Evolutionary conservation across 2,329 filamentous ascomycete species (phyloP).

Genomic region (Nakataea oryzae): DNA sequence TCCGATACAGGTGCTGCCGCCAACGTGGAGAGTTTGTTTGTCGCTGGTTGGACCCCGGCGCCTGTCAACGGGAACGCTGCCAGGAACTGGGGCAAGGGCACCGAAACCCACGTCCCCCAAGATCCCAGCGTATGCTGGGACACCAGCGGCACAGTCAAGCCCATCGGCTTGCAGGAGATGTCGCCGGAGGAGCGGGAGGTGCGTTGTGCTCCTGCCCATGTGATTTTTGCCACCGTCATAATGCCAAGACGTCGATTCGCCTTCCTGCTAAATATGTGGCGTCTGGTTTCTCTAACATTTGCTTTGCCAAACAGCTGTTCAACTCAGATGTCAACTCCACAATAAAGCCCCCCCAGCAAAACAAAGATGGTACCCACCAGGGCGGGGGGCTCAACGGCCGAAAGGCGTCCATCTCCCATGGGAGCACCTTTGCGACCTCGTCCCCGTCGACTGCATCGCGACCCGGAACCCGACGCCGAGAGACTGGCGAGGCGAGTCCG

Average conservation of each 20-base stretch:
- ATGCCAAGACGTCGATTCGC: background rate
- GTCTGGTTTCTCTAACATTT: background rate
- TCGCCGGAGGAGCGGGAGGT: conserved; percentile 50
- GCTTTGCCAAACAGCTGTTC: conserved; percentile 51
- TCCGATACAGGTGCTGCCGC: conserved; percentile 36
- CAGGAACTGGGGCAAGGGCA: conserved; percentile 66
- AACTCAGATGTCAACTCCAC: conserved; percentile 84
- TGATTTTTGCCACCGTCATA: background rate
- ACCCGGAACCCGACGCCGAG: conserved; percentile 69
- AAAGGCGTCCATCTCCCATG: conserved; percentile 74
- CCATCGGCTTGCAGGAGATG: conserved; percentile 65
- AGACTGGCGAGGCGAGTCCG: conserved; percentile 63
- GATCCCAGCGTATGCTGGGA: conserved; percentile 95
- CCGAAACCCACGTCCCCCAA: conserved; percentile 61
- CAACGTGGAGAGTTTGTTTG: conserved; percentile 57
- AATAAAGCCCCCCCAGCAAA: conserved; percentile 74
- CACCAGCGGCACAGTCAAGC: conserved; percentile 54
- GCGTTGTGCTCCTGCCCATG: conserved; percentile 12
- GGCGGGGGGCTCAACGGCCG: conserved; percentile 54
- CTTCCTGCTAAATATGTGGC: conserved; percentile 11
- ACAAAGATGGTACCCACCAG: conserved; percentile 50
- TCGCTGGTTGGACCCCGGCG: conserved; percentile 70
- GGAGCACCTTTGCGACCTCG: conserved; percentile 55
- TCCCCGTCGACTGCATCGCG: conserved; percentile 64
- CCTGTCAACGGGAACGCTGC: conserved; percentile 52